Base-by-base conservation (phyloP, 345 rosid species). In the Eucalyptus viminalis region DNA sequence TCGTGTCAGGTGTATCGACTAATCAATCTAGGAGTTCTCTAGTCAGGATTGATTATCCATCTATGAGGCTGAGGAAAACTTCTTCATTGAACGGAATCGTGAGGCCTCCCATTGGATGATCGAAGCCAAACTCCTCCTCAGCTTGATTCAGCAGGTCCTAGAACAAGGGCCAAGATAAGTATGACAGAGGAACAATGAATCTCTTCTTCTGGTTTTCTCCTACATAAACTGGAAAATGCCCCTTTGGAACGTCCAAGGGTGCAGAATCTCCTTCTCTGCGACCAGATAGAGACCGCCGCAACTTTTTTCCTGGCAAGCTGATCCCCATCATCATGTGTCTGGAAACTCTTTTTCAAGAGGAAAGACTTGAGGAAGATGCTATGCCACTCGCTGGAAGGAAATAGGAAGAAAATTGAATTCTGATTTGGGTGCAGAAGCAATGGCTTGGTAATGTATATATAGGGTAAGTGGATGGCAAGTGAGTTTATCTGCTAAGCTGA, bases 31-130 rank as follows among this genome's bases (percentile, higher is more conserved):
- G 51, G 43, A 88, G 22, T 65, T 65, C 72, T 65, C 72, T 65
- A 60, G 9, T n/a, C 10, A 65, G 37, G 76, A 60, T 60, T 60
- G 67, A 65, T 65, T 19, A 65, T 65, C 50, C 25, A 13, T 50
- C 40, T 50, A 86, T 87, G 40, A 89, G 89, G 86, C 89, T 80
- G 24, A 87, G 29, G 87, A 92, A 93, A 47, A 85, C 40, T 16
- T 92, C 91, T 87, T 92, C 91, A 5, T 58, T 88, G 88, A 93
- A 93, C 2, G 92, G 92, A 86, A 92, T 92, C 2, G 91, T 93
- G 87, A 92, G 92, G 51, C 93, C 91, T 5, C 93, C 94, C 92
- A 92, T 92, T 34, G 94, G 94, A 90, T 91, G 93, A 80, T 89
- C 67, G 67, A 87, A 92, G n/a, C 94, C 91, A 47, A 92, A 92